Evolutionary conservation across 257 asterid species (phyloP).

Genomic region (Rhazya stricta): DNA sequence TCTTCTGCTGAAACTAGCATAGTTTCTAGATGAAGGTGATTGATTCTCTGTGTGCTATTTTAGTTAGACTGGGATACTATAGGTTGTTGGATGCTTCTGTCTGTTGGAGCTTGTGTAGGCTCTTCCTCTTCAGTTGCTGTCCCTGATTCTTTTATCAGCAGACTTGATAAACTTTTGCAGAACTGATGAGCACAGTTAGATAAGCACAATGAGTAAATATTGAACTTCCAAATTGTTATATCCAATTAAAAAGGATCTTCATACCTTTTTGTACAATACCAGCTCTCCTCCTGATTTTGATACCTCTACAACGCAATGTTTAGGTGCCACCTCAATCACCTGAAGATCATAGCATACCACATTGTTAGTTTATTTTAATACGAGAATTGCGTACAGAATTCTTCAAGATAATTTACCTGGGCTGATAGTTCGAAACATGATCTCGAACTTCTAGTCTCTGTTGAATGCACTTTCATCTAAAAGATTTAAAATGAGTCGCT

Average conservation of each 20-base stretch:
- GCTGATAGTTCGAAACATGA: conserved; percentile 23
- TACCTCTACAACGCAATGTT: conserved; percentile 27
- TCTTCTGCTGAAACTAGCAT: background rate
- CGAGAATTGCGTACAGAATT: background rate
- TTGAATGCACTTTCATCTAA: conserved; percentile 21
- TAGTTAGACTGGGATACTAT: background rate
- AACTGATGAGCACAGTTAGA: conserved; percentile 17
- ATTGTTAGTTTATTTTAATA: background rate
- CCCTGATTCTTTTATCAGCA: conserved; percentile 19
- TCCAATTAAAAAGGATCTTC: background rate
- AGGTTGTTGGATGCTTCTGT: background rate
- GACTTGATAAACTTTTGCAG: conserved; percentile 27
- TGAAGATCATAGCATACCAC: background rate
- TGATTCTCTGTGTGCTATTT: background rate
- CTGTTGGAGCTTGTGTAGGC: background rate
- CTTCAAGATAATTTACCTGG: conserved; percentile 11
- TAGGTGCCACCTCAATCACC: conserved; percentile 32
- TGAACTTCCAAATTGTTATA: background rate
- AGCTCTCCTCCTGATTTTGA: conserved; percentile 26
- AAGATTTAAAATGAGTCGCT: background rate
- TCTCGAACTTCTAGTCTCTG: conserved; percentile 17
- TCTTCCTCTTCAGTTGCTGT: conserved; percentile 8
- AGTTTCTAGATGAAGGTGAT: background rate
- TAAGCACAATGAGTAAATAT: conserved; percentile 9
- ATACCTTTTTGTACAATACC: conserved; percentile 26